Base-by-base conservation (phyloP, 192 early-diverging fungal genomes). In the Allomyces macrogynus region DNA sequence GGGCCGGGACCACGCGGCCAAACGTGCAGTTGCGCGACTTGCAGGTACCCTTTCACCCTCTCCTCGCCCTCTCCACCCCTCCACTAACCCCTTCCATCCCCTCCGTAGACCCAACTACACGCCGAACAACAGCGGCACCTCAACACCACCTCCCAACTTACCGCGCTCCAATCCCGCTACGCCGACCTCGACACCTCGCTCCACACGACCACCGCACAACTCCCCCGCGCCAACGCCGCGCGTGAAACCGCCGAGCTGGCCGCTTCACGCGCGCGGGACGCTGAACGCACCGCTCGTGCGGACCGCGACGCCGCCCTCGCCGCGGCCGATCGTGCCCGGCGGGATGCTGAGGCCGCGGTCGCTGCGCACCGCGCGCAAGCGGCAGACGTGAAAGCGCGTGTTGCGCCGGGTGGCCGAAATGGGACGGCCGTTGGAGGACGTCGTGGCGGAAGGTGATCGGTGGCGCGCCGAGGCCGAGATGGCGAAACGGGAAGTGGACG, bases 331-430 rank as follows among this genome's bases (percentile, higher is more conserved):
- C 16, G 49, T 0, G 12, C 49, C 49, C 8, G 16, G 3, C 16
- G 16, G 16, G 49, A 57, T 8, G 24, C 4, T 0, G 67, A 62
- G 4, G 54, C 65, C 8, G 22, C 26, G 42, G 69, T 66, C 22
- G 68, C 68, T 23, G 43, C 43, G 65, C 60, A 40, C 10, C 69
- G 73, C 66, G 70, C 66, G 18, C 32, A 64, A 4, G 57, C 66
- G 16, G 66, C 66, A 4, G 70, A 66, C 7, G 11, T 71, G 63
- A 64, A 64, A 67, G 24, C 63, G 66, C 25, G 68, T 57, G 16
- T 1, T n/a, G 16, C 49, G 49, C 16, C 49, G 20, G 49, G 49
- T 57, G 1, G 16, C 16, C 3, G 49, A 20, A 1, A 14, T 57
- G 16, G 49, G 16, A 16, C 16, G 16, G 16, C 16, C 68, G 22